These are phyloP conservation scores for Penstemon barbatus DNA, from an alignment of 257 asterid genomes.

Conservation along the genomic window DNA sequence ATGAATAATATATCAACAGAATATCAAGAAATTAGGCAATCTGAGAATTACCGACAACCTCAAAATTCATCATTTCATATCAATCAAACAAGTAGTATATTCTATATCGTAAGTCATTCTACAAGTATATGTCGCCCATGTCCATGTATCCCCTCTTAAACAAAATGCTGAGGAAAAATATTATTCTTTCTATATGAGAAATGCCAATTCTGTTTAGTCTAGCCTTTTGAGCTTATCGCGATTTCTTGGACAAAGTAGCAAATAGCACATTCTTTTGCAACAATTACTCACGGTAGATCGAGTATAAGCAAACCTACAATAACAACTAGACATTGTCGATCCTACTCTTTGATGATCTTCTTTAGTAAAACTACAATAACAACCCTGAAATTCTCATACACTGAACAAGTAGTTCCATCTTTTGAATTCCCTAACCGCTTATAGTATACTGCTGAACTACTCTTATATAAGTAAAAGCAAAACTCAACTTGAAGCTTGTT, in stretches of 20 bases:
- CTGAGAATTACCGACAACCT: neutral
- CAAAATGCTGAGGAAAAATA: neutral
- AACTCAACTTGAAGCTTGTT: neutral
- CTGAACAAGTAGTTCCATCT: neutral
- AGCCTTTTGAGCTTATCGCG: neutral
- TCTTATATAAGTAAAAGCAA: neutral
- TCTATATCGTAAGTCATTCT: neutral
- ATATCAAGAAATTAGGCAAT: neutral
- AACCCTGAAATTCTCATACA: neutral
- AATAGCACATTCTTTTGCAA: neutral
- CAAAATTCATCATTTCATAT: neutral
- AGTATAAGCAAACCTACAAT: conserved; percentile 5
- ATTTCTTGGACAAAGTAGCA: neutral
- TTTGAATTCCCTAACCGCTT: neutral
- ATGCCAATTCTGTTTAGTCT: neutral
- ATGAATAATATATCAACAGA: neutral
- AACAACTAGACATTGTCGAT: neutral
- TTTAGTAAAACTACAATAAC: neutral
- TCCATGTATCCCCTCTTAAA: neutral
- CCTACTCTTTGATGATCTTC: neutral
- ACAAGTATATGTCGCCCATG: neutral
- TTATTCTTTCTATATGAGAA: neutral
- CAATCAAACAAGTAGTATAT: neutral
- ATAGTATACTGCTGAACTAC: neutral
- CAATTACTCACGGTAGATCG: neutral